phyloP scores from a whole-genome alignment of 768 basidiomycete species.

The Podaxis sp. region DNA sequence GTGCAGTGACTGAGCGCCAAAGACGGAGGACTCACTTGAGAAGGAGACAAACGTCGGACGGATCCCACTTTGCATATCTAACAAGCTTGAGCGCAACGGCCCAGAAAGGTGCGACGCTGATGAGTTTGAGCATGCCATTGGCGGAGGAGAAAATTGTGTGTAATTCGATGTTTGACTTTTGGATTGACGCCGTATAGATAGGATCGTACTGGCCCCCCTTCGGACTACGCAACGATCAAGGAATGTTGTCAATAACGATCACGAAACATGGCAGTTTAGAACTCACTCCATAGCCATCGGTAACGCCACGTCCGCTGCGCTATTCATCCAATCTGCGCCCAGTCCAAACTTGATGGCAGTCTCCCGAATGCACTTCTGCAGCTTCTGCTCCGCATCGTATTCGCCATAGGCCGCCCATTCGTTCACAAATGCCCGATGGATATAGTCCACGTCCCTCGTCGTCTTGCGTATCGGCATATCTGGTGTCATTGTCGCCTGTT shows the following conservation, averaged over 20 bases:
- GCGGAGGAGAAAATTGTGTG: slow-evolving; percentile 59
- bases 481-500: slow-evolving; percentile 27
- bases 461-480: slow-evolving; percentile 42
- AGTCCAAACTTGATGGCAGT: slow-evolving; percentile 51
- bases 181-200: slow-evolving; percentile 53
- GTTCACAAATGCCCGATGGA: slow-evolving; percentile 56
- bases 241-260: not conserved
- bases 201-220: slow-evolving; percentile 50
- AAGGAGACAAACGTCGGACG: slow-evolving; percentile 65
- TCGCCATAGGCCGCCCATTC: slow-evolving; percentile 52
- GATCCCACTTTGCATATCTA: slow-evolving; percentile 62
- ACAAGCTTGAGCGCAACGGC: slow-evolving; percentile 72
- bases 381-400: slow-evolving; percentile 50
- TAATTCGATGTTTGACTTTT: slow-evolving; percentile 46
- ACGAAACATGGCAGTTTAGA: not conserved
- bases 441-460: slow-evolving; percentile 70
- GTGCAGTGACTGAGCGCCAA: not conserved
- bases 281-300: slow-evolving; percentile 66
- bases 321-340: slow-evolving; percentile 78
- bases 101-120: slow-evolving; percentile 73
- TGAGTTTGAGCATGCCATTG: slow-evolving; percentile 48
- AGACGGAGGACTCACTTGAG: slow-evolving; percentile 45
- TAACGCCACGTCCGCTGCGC: slow-evolving; percentile 69
- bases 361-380: slow-evolving; percentile 53
- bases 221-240: slow-evolving; percentile 20